Evolutionary conservation across 352 stramenopile species (phyloP).

Genomic region (Plasmopara muralis): DNA sequence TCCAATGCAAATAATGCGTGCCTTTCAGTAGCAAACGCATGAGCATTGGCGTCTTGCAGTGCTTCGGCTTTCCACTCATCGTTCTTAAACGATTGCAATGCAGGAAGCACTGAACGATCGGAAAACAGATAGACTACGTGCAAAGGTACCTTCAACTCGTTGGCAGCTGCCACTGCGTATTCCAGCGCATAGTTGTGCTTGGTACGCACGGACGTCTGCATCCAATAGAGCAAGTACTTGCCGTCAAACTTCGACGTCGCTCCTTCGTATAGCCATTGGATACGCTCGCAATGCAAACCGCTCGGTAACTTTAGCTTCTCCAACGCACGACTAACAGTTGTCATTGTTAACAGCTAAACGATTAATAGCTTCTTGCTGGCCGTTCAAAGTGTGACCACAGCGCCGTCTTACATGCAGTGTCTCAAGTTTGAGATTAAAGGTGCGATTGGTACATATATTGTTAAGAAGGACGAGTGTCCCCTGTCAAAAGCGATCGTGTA

Average conservation of each 20-base stretch:
- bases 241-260: slow-evolving; percentile 5
- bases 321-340: slow-evolving; percentile 40
- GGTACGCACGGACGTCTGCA: slow-evolving; percentile 78
- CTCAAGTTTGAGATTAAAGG: no score
- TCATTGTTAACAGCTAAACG: slow-evolving; percentile 10
- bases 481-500: no score
- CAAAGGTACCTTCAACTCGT: slow-evolving; percentile 55
- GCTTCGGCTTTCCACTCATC: slow-evolving; percentile 30
- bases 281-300: slow-evolving; percentile 57
- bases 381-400: not conserved
- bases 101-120: slow-evolving; percentile 38
- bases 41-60: slow-evolving; percentile 48
- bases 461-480: no score
- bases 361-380: not conserved
- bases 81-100: slow-evolving; percentile 7
- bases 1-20: slow-evolving; percentile 73
- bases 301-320: slow-evolving; percentile 49
- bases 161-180: slow-evolving; percentile 62
- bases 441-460: no score
- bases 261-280: slow-evolving; percentile 75
- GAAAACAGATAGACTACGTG: slow-evolving; percentile 71
- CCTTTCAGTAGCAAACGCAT: slow-evolving; percentile 55
- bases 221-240: slow-evolving; percentile 78
- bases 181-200: slow-evolving; percentile 82
- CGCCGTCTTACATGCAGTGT: not conserved